Base-by-base conservation (phyloP, 1,284 basidiomycete genomes). In the Apiotrichum porosum region DNA sequence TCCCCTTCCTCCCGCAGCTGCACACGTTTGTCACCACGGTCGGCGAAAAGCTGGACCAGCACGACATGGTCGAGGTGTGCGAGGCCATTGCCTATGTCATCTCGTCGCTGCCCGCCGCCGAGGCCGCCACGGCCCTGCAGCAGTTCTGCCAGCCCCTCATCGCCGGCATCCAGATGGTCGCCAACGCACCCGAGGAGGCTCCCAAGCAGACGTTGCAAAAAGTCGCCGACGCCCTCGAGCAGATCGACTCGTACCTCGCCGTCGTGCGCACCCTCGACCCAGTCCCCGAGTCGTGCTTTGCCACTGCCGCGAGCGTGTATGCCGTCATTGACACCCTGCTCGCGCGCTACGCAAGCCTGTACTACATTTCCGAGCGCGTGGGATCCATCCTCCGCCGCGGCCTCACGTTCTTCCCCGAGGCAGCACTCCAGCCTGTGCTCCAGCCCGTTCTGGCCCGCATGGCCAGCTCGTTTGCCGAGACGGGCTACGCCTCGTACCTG, bases 41-140 rank as follows among this genome's bases (percentile, higher is more conserved):
- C 21, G 88, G 88, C 38, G 66, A 72, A 31, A 88, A 86, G 66
- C 77, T 99, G 33, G 76, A 78, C 13, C 88, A 92, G 65, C 87
- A 92, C 35, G 95, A 98, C 69, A 82, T 85, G 63, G 80, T 88
- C 26, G 85, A 93, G 67, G 85, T 99, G 15, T 93, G 92, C 62
- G 91, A 95, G 69, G 94, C 92, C 4, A 91, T 98, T 49, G 92
- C 89, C 2, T 85, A 90, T 71, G 88, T 99, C 49, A 93, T 98
- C 51, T 86, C 86, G 24, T 86, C 84, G 1, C 93, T 97, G 88
- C 83, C 86, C 1, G 51, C 76, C 0, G 83, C 85, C 78, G 83
- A 86, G 44, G 88, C 89, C 12, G 88, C 90, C 2, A 80, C 83
- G 55, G 88, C 86, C 0, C 78, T 98, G 39, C 82, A 84, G 58